phyloP scores from a whole-genome alignment of 2,329 filamentous ascomycete species.

The Cercospora zeina region DNA sequence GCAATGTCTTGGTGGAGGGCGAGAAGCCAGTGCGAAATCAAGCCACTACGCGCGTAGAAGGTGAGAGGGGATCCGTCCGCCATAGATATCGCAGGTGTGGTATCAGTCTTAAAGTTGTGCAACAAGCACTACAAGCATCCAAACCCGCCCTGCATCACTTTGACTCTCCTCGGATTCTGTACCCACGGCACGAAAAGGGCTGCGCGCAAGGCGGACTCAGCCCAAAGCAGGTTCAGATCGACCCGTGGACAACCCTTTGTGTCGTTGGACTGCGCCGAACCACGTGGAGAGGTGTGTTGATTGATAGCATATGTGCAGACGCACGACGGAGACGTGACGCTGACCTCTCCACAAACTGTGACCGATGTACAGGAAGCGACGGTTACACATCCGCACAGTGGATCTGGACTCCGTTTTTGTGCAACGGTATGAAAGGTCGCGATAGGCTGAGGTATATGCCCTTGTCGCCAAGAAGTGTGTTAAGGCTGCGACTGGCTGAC shows the following conservation, averaged over 20 bases:
- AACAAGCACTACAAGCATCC: constrained; percentile 19
- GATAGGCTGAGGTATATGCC: constrained; percentile 13
- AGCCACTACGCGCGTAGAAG: not conserved
- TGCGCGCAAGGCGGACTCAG: constrained; percentile 2
- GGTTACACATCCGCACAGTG: constrained; percentile 19
- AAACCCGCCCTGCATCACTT: constrained; percentile 18
- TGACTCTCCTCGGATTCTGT: constrained; percentile 3
- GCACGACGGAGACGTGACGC: not conserved
- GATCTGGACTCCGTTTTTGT: constrained; percentile 7
- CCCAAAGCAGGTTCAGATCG: constrained; percentile 14
- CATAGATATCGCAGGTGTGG: constrained; percentile 8
- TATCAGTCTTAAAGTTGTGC: constrained; percentile 15
- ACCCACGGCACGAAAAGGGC: not conserved
- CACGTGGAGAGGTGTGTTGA: constrained; percentile 1
- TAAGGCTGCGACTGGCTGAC: constrained; percentile 12
- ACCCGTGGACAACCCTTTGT: constrained; percentile 6
- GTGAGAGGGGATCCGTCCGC: constrained; percentile 1
- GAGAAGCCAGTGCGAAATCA: constrained; percentile 1
- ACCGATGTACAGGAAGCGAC: not conserved
- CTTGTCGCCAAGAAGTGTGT: constrained; percentile 8
- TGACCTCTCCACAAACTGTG: not conserved
- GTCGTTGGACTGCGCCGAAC: not conserved
- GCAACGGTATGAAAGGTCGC: constrained; percentile 7
- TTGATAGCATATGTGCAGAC: constrained; percentile 4
- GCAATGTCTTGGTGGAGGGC: not conserved